Conservation (phyloP, 2,329 filamentous ascomycete genomes). For the Colletotrichum sp. region DNA sequence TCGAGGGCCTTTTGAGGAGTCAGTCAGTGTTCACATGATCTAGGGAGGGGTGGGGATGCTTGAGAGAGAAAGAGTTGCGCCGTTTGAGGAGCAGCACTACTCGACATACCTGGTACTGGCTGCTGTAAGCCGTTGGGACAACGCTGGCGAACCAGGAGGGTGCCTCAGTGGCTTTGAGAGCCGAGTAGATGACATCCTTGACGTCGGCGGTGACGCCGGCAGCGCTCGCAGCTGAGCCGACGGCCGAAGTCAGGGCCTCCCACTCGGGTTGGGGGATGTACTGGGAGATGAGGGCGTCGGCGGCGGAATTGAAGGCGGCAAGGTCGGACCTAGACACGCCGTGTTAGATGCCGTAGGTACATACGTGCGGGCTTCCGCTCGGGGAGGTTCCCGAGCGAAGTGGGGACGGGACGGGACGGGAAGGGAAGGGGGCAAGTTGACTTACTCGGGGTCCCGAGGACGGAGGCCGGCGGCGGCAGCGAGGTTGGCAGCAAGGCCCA, state of each 20-base stretch:
- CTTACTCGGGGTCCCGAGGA: slow-evolving; percentile 10
- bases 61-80: background rate
- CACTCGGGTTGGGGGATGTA: slow-evolving; percentile 32
- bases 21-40: background rate
- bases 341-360: background rate
- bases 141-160: slow-evolving; percentile 32
- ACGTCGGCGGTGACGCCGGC: slow-evolving; percentile 30
- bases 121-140: slow-evolving; percentile 26
- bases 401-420: background rate
- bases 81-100: slow-evolving; percentile 21
- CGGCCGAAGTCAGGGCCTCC: slow-evolving; percentile 25
- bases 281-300: slow-evolving; percentile 28
- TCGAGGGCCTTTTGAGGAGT: slow-evolving; percentile 4
- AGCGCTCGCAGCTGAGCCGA: slow-evolving; percentile 29
- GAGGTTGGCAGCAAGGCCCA: slow-evolving; percentile 10
- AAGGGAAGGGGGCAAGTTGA: background rate
- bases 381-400: background rate
- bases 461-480: slow-evolving; percentile 1
- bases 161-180: slow-evolving; percentile 27
- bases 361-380: background rate
- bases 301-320: slow-evolving; percentile 29
- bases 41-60: background rate
- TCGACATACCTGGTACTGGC: background rate
- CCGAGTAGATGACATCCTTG: slow-evolving; percentile 28
- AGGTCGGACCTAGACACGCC: background rate